These are phyloP conservation scores for Tricladium varicosporioides DNA, from an alignment of 2,329 filamentous ascomycete genomes.

Conservation along the genomic window DNA sequence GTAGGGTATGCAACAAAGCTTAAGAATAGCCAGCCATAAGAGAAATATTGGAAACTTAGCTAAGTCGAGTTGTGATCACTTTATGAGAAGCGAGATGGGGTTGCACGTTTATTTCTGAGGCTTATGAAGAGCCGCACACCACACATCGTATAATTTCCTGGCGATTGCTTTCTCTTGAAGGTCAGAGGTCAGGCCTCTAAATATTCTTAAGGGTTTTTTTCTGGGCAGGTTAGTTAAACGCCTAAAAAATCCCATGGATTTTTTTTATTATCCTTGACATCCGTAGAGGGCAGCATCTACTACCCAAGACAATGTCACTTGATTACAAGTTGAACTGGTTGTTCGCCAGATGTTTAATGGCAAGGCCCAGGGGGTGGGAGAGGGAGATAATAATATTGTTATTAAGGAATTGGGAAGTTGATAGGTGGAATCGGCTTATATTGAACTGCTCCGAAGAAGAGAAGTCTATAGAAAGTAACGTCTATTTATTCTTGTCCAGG, in stretches of 20 bases:
- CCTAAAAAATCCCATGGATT: neutral
- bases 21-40: neutral
- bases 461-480: too few relatives aligned
- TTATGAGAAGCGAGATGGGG: neutral
- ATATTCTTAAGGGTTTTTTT: neutral
- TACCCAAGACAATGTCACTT: too few relatives aligned
- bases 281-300: neutral
- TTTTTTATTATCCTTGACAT: neutral
- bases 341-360: too few relatives aligned
- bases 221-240: neutral
- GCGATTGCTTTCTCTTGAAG: neutral
- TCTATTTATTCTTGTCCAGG: too few relatives aligned
- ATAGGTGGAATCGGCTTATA: too few relatives aligned
- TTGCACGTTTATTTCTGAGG: neutral
- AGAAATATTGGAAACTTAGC: neutral
- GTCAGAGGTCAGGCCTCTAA: neutral
- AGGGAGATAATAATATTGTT: too few relatives aligned
- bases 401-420: too few relatives aligned
- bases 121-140: neutral
- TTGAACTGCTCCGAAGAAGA: too few relatives aligned
- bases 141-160: neutral
- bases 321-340: too few relatives aligned
- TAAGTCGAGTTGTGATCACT: neutral
- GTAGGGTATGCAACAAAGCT: neutral
- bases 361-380: too few relatives aligned